Percentiles rank a stretch among this genome's conserved stretches.
phyloP scores from a whole-genome alignment of 1,284 basidiomycete species.

The Microstroma glucosiphilum region DNA sequence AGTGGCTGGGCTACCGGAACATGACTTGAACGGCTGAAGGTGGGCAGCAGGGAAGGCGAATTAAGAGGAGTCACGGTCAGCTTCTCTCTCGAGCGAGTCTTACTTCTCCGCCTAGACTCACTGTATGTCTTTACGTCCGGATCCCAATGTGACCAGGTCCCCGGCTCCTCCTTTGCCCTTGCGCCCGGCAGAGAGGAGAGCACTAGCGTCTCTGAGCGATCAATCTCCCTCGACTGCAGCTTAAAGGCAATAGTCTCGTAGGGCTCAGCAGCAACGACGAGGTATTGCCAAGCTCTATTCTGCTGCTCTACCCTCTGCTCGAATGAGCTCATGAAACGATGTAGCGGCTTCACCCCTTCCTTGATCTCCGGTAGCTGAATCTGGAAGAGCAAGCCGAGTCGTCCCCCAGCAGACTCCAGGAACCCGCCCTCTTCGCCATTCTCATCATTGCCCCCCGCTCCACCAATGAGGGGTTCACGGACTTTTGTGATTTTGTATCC shows the following conservation, averaged over 20 bases:
- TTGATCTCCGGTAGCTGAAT: conserved; percentile 87
- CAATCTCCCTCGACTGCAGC: conserved; percentile 93
- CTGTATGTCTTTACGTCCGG: conserved; percentile 39
- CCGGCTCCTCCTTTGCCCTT: conserved; percentile 31
- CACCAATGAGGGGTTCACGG: conserved; percentile 56
- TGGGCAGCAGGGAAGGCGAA: not conserved
- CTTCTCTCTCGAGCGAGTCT: not conserved
- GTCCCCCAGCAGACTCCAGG: conserved; percentile 37
- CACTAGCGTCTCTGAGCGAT: conserved; percentile 53
- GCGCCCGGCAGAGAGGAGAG: conserved; percentile 24
- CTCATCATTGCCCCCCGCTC: conserved; percentile 12
- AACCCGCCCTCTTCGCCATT: conserved; percentile 5
- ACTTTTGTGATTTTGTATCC: conserved; percentile 89
- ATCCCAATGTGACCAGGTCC: conserved; percentile 45
- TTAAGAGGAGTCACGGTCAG: not conserved
- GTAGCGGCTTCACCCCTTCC: conserved; percentile 70
- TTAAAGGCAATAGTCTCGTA: conserved; percentile 99
- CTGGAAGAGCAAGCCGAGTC: conserved; percentile 85
- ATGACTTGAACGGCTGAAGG: conserved; percentile 35
- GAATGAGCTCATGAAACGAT: conserved; percentile 96
- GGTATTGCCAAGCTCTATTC: conserved; percentile 92
- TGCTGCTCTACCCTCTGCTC: conserved; percentile 93
- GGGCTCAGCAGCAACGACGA: conserved; percentile 94
- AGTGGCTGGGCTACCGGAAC: conserved; percentile 15
- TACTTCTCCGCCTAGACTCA: not conserved